A percentile compares a stretch with the other conserved stretches of the same genome.
These are phyloP conservation scores for Ophiostoma australiae DNA, from an alignment of 2,329 filamentous ascomycete species.

Conservation along the genomic window DNA sequence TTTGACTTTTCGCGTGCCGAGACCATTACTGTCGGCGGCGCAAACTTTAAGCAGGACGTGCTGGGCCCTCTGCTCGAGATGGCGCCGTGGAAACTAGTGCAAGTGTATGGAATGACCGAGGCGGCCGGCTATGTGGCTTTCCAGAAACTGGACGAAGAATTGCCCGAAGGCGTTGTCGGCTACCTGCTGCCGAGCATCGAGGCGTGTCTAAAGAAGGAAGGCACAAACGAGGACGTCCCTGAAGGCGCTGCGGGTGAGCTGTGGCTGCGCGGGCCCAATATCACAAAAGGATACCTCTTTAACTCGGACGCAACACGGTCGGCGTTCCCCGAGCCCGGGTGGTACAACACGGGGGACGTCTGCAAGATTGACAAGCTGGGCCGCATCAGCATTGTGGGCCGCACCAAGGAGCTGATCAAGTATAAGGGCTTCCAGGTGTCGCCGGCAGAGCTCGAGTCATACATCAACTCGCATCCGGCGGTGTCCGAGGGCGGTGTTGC, in stretches of 20 bases:
- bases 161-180: neutral
- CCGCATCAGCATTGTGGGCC: slow-evolving; percentile 36
- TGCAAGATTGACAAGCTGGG: slow-evolving; percentile 36
- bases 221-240: neutral
- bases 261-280: neutral
- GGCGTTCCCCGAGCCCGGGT: slow-evolving; percentile 37
- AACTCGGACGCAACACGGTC: slow-evolving; percentile 38
- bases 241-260: neutral
- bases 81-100: slow-evolving; percentile 38
- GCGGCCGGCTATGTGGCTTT: slow-evolving; percentile 42
- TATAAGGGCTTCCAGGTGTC: slow-evolving; percentile 42
- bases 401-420: slow-evolving; percentile 41
- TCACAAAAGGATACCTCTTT: slow-evolving; percentile 37
- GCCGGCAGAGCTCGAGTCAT: slow-evolving; percentile 36
- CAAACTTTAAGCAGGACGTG: slow-evolving; percentile 36
- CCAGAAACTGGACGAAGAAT: slow-evolving; percentile 33
- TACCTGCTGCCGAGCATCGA: neutral
- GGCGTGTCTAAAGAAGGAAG: neutral
- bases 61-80: slow-evolving; percentile 32
- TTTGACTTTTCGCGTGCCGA: slow-evolving; percentile 38
- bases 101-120: slow-evolving; percentile 46
- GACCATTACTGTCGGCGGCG: slow-evolving; percentile 38
- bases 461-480: slow-evolving; percentile 37
- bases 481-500: slow-evolving; percentile 37
- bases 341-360: slow-evolving; percentile 46